Evolutionary conservation across 2,329 filamentous ascomycete species (phyloP).

Genomic region (Colletotrichum brevisporum): DNA sequence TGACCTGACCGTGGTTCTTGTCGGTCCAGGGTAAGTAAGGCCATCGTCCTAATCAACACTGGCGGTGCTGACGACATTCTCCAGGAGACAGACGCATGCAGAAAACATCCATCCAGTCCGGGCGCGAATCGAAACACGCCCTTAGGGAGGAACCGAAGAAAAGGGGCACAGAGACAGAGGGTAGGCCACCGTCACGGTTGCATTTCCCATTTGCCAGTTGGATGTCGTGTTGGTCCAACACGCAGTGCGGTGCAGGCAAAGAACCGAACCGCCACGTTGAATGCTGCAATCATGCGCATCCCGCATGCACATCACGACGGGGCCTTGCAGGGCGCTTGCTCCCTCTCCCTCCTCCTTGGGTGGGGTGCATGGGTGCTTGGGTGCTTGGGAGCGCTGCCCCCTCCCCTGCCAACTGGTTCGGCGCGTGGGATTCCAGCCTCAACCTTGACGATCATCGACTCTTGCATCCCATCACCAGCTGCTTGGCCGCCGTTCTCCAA

Average conservation of each 20-base stretch:
- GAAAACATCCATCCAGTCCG: not conserved
- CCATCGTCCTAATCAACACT: not conserved
- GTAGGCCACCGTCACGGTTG: no score
- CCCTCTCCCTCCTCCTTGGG: not conserved
- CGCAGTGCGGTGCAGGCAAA: slow-evolving; percentile 1
- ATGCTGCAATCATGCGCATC: slow-evolving; percentile 23
- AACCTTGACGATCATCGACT: slow-evolving; percentile 16
- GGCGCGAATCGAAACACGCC: slow-evolving; percentile 21
- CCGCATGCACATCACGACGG: slow-evolving; percentile 21
- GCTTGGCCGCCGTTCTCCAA: not conserved
- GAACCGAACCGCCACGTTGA: slow-evolving; percentile 13
- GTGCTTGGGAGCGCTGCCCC: not conserved
- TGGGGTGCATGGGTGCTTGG: no score
- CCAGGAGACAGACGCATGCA: not conserved
- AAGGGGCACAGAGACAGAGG: no score
- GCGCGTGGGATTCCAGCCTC: slow-evolving; percentile 25
- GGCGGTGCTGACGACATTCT: not conserved
- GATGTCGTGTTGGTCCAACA: not conserved
- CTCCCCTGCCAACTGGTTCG: slow-evolving; percentile 3
- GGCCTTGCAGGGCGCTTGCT: slow-evolving; percentile 28
- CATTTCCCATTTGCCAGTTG: no score
- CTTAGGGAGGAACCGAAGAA: no score
- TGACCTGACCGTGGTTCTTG: slow-evolving; percentile 26
- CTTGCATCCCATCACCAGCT: not conserved
- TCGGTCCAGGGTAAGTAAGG: not conserved